Evolutionary conservation across 2,329 filamentous ascomycete genomes (phyloP), one percentile per base, ranked within the genome.

Genomic region (Cladosporium oxysporum): DNA sequence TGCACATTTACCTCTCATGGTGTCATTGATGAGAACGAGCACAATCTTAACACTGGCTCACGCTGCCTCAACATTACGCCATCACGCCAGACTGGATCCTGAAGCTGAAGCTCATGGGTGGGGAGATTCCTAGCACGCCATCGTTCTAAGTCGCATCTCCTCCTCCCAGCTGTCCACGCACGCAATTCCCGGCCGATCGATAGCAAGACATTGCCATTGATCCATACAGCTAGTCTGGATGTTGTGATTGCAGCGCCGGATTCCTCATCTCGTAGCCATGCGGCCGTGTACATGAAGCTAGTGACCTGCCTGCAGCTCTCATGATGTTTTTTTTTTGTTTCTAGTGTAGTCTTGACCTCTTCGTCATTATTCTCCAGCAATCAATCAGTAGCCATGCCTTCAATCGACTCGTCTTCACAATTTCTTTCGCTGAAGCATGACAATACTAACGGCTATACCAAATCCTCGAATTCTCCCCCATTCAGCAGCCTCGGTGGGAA

Each of bases 361-460:
- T 37, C 10, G 18, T 33, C 29, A 12, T 26, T 26, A 47, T 21
- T 12, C n/a, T 5, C 8, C 41, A 47, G n/a, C 41, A 29, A 33
- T 23, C 41, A 29, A 33, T 23, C n/a, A 62, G 3, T 31, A 44
- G 41, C 14, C 18, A 63, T 63, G 61, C 61, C 61, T 63, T 63
- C 61, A 18, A 53, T 63, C n/a, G 61, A 63, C 18, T 28, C 47
- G 6, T 53, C 60, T 21, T 41, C 63, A 26, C 44, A 60, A 16
- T 65, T 65, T 21, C 44, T 65, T 16, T 65, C 63, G n/a, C 44
- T 65, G 18, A 65, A 65, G 63, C 63, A 59, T 7, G 44, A 33
- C 44, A 47, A 26, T 21, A 53, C 33, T 4, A 65, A 60, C 21
- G 63, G 55, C 8, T 44, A 65, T 14, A 29, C 55, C 44, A 59